Conservation (phyloP, 768 basidiomycete species). For the Boletus eberwhitei region DNA sequence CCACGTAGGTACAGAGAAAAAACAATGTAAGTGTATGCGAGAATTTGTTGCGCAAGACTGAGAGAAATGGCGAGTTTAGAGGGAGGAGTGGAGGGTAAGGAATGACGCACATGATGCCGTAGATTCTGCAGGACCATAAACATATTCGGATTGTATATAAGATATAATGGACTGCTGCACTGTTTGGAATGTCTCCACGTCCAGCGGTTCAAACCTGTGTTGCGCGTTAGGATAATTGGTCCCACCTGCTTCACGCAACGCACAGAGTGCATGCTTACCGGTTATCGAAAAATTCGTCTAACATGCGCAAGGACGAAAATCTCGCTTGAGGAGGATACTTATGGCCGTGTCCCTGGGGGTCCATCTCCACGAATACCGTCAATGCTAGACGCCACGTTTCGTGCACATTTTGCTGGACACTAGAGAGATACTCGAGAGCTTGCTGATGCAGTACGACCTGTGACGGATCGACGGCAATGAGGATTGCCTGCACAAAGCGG, state of each 20-base stretch:
- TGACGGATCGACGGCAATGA: constrained; percentile 79
- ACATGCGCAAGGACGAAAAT: constrained; percentile 75
- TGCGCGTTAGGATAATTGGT: constrained; percentile 5
- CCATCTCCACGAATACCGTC: constrained; percentile 63
- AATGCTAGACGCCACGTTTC: constrained; percentile 81
- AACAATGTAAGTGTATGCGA: constrained; percentile 86
- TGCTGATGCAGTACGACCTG: constrained; percentile 74
- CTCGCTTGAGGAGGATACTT: constrained; percentile 71
- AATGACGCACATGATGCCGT: constrained; percentile 70
- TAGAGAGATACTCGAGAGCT: constrained; percentile 79
- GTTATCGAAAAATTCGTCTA: constrained; percentile 81
- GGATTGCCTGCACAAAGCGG: constrained; percentile 79
- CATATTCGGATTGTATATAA: constrained; percentile 88
- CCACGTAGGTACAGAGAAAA: constrained; percentile 83
- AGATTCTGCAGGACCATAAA: constrained; percentile 79
- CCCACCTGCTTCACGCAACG: neutral
- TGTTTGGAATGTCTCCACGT: constrained; percentile 64
- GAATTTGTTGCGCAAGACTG: constrained; percentile 93
- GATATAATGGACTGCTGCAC: constrained; percentile 74
- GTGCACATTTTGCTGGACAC: constrained; percentile 70
- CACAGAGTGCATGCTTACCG: constrained; percentile 50
- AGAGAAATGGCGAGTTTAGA: constrained; percentile 13
- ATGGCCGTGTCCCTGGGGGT: constrained; percentile 51
- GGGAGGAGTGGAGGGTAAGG: neutral
- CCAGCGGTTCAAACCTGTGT: constrained; percentile 60